These are phyloP conservation scores for Nicotiana undulata DNA, from an alignment of 257 asterid species.

Conservation along the genomic window DNA sequence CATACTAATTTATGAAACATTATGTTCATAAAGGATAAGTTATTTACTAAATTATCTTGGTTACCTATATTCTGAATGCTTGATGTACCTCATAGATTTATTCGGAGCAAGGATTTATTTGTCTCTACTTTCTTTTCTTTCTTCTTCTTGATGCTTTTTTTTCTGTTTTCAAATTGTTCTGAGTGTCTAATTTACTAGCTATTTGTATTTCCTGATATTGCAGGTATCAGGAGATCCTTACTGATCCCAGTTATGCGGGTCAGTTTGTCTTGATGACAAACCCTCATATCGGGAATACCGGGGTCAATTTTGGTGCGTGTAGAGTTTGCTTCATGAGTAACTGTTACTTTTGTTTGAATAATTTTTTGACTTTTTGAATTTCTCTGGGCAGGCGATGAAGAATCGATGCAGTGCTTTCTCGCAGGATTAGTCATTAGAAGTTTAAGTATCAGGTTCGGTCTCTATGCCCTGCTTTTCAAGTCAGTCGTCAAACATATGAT, in stretches of 20 bases:
- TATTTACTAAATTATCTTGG: not conserved
- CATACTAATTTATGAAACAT: not conserved
- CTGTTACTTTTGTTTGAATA: not conserved
- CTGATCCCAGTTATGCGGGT: slow-evolving; percentile 98
- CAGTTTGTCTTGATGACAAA: slow-evolving; percentile 94
- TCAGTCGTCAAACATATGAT: not conserved
- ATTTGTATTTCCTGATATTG: slow-evolving; percentile 8
- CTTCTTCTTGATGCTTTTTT: not conserved
- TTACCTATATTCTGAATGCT: not conserved
- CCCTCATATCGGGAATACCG: slow-evolving; percentile 95
- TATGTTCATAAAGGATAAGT: not conserved
- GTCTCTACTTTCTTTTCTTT: not conserved
- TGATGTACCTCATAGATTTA: not conserved
- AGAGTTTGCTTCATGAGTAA: slow-evolving; percentile 1
- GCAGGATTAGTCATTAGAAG: slow-evolving; percentile 85
- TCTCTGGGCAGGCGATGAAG: slow-evolving; percentile 63
- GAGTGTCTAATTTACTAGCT: not conserved
- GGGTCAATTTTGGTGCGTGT: slow-evolving; percentile 74
- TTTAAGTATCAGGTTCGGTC: slow-evolving; percentile 73
- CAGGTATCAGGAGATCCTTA: slow-evolving; percentile 95
- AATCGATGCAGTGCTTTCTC: slow-evolving; percentile 78
- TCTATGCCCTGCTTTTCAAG: not conserved
- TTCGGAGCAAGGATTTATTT: not conserved
- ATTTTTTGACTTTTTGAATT: slow-evolving; percentile 2
- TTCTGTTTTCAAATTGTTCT: not conserved